Base-by-base conservation (phyloP, 2,329 filamentous ascomycete species). In the Proliferodiscus dingleyae region DNA sequence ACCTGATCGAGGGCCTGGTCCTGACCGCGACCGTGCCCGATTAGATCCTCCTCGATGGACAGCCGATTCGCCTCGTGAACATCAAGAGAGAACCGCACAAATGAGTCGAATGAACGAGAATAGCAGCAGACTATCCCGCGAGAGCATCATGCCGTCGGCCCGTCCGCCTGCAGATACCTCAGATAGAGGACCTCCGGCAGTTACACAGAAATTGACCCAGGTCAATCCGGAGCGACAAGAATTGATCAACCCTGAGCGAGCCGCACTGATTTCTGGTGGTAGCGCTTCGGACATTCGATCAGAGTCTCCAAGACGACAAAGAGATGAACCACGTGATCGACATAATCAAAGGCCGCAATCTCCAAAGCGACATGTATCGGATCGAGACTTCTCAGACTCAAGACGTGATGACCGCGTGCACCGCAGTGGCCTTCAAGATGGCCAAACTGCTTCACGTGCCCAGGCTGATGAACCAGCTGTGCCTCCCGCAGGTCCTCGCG, bases 291-390 rank as follows among this genome's bases (percentile, higher is more conserved):
- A 42, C 28, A 21, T 56, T 36, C 55, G 55, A 13, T 55, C 56
- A n/a, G 54, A 58, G 15, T 61, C 61, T 18, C 60, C 59, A 37
- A 54, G 61, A 34, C 53, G 57, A 15, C 49, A 40, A n/a, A 57
- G 60, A 49, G 61, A 65, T 19, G 62, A 64, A 13, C 24, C 39
- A 1, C 51, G 56, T 43, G 59, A 63, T 10, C 52, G 54, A 36
- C 36, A 29, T 8, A 42, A 60, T n/a, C 54, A 66, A 3, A 63
- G 68, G 18, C 64, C 65, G 3, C 70, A 72, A 43, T 83, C 80
- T 6, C 76, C 79, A 4, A 70, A 75, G 53, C 65, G 70, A 50
- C 51, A 60, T 43, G 68, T 70, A 18, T 57, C 64, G 18, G 63
- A 62, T 49, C 66, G 62, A 13, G 70, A 76, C 11, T 45, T 52